Percentiles rank a stretch among this genome's conserved stretches.
These are phyloP conservation scores for Hymenoscyphus occultus DNA, from an alignment of 2,329 filamentous ascomycete species.

Conservation along the genomic window DNA sequence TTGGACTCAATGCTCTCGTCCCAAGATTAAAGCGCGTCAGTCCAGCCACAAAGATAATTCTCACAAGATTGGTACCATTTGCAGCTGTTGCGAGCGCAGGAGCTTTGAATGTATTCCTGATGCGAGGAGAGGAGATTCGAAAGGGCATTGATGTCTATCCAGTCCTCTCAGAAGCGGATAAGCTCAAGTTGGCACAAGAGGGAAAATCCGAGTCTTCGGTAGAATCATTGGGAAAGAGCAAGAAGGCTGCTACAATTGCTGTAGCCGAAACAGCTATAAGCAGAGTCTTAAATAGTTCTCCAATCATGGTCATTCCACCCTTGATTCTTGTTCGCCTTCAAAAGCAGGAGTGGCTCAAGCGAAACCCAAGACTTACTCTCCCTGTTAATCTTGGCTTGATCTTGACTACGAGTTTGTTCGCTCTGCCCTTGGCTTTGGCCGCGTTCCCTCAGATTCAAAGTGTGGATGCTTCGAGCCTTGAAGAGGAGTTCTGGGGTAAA, in stretches of 20 bases:
- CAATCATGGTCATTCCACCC: constrained; percentile 95
- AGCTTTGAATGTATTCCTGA: constrained; percentile 92
- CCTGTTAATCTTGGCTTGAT: constrained; percentile 88
- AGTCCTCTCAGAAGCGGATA: constrained; percentile 68
- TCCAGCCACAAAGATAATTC: constrained; percentile 70
- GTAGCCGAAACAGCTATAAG: constrained; percentile 91
- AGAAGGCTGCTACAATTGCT: constrained; percentile 81
- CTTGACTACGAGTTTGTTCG: constrained; percentile 80
- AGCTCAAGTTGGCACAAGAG: constrained; percentile 52
- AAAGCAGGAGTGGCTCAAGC: constrained; percentile 75
- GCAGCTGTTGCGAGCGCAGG: constrained; percentile 90
- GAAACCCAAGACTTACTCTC: constrained; percentile 70
- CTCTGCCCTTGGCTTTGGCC: constrained; percentile 82
- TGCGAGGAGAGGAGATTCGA: constrained; percentile 94
- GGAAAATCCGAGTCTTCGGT: constrained; percentile 63
- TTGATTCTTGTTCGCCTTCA: constrained; percentile 82
- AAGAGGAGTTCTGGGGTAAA: constrained; percentile 80
- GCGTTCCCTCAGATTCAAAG: constrained; percentile 90
- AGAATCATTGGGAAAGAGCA: constrained; percentile 77
- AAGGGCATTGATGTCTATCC: constrained; percentile 91
- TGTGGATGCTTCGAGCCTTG: constrained; percentile 71
- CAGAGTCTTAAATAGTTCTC: constrained; percentile 87
- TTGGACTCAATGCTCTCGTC: constrained; percentile 87
- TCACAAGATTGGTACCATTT: constrained; percentile 89
- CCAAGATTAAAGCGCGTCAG: constrained; percentile 76